phyloP scores from a whole-genome alignment of 345 rosid species.

The Rhodamnia argentea region DNA sequence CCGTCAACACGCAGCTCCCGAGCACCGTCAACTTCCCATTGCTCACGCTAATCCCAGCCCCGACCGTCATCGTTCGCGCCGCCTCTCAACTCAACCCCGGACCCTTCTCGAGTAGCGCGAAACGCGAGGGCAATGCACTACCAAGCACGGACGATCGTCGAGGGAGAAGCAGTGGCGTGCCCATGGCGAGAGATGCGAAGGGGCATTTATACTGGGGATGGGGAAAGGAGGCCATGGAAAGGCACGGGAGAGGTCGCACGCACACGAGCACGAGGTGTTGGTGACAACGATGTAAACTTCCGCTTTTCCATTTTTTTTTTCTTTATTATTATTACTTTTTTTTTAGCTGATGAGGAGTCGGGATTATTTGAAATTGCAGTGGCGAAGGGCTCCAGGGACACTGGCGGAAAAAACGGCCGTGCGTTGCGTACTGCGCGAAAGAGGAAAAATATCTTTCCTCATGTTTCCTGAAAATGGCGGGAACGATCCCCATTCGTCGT shows the following conservation, averaged over 20 bases:
- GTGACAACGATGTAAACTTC: not conserved
- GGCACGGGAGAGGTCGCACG: not conserved
- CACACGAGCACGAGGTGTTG: not conserved
- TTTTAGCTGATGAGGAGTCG: not conserved
- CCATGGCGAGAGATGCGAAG: not conserved
- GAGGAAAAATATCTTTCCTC: not conserved
- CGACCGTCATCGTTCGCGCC: constrained; percentile 28
- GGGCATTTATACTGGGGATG: not conserved
- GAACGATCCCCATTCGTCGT: not conserved
- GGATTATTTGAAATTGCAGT: not conserved
- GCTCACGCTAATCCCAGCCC: constrained; percentile 40
- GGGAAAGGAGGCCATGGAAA: not conserved
- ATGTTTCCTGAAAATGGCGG: constrained; percentile 6
- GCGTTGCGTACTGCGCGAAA: not conserved
- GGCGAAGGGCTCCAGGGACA: not conserved
- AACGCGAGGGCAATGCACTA: not conserved
- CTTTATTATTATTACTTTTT: no score
- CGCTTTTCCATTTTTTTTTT: no score
- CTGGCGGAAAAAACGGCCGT: not conserved
- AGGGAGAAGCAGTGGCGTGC: not conserved
- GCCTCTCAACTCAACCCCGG: not conserved
- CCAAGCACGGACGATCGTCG: not conserved
- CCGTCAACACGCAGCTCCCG: constrained; percentile 27
- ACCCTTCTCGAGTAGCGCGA: not conserved
- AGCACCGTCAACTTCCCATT: constrained; percentile 39